Base-by-base conservation (phyloP, 2,329 filamentous ascomycete genomes). In the Fusarium cicatricum region DNA sequence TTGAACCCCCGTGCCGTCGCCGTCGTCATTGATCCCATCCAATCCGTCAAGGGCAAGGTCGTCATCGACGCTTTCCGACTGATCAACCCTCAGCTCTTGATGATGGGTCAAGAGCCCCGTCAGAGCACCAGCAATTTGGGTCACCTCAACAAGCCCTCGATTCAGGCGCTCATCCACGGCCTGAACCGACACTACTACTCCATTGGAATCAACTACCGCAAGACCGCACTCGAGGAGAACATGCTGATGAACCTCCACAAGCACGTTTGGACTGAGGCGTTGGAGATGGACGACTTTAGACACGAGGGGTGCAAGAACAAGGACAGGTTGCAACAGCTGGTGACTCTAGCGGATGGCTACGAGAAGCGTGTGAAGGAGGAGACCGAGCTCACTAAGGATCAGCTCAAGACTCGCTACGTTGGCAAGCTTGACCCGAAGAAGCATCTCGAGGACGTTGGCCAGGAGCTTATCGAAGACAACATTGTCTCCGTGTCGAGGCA, bases 231-330 rank as follows among this genome's bases (percentile, higher is more conserved):
- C 44, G 95, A 99, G 76, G 96, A 99, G 82, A 98, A 97, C 78
- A 99, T 99, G 95, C 78, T 99, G 70, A 99, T 99, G 96, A 99
- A 99, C 75, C 81, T 99, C 65, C 95, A 99, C 85, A 99, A 99
- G 83, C 95, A 98, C 68, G 93, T 97, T 38, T 99, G 95, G 95
- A 99, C 96, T 1, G 95, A 99, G 76, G 95, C 94, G 5, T 78
- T 99, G 64, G 87, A 97, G 74, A 98, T 99, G 92, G 91, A 94
- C 58, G 93, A 98, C 76, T 99, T 99, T 83, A 85, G 88, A 64
- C 80, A 86, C 52, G 94, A 98, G 73, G 91, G 88, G 51, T 82
- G 87, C 63, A 87, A 90, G 74, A 99, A 97, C 74, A 91, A 93
- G 74, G 93, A 96, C 50, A 86, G 89, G 61, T 84, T 99, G 76